Evolutionary conservation across 495 filamentous ascomycete genomes (phyloP).

Genomic region (Margaritispora aquatica): DNA sequence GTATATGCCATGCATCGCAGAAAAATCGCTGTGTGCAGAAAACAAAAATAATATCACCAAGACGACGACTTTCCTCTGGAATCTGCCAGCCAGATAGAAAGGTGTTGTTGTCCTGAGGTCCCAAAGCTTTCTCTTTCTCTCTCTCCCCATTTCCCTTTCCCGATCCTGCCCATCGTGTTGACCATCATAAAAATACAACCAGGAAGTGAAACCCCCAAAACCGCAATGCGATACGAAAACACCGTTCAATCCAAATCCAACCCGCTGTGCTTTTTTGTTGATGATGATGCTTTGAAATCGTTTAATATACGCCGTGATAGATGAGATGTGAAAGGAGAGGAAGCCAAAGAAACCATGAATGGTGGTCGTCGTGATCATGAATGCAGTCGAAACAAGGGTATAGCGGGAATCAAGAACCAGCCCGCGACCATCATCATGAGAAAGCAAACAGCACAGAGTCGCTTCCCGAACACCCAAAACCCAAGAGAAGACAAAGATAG

Average conservation of each 20-base stretch:
- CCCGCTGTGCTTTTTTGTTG: slow-evolving; percentile 5
- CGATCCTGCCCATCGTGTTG: no score
- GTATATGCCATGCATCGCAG: slow-evolving; percentile 18
- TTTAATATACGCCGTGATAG: neutral
- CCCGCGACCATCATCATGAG: neutral
- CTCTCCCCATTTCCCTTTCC: no score
- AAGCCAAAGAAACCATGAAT: no score
- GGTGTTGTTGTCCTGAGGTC: slow-evolving; percentile 24
- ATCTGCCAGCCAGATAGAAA: slow-evolving; percentile 25
- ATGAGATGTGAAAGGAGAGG: neutral
- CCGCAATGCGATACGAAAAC: neutral
- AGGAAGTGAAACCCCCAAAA: neutral
- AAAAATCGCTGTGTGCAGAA: no score
- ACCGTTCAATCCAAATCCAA: neutral
- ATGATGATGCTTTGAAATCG: no score
- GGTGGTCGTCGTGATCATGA: slow-evolving; percentile 3
- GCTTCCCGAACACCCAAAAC: slow-evolving; percentile 1
- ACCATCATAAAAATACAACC: neutral
- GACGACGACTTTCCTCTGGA: slow-evolving; percentile 23
- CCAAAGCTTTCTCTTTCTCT: slow-evolving; percentile 17
- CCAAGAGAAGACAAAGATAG: neutral
- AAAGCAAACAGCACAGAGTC: no score
- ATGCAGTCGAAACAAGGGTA: neutral
- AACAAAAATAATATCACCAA: slow-evolving; percentile 26
- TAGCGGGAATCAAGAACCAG: neutral